Evolutionary conservation across 2,329 filamentous ascomycete genomes (phyloP).

Genomic region (Cercospora citrullina): DNA sequence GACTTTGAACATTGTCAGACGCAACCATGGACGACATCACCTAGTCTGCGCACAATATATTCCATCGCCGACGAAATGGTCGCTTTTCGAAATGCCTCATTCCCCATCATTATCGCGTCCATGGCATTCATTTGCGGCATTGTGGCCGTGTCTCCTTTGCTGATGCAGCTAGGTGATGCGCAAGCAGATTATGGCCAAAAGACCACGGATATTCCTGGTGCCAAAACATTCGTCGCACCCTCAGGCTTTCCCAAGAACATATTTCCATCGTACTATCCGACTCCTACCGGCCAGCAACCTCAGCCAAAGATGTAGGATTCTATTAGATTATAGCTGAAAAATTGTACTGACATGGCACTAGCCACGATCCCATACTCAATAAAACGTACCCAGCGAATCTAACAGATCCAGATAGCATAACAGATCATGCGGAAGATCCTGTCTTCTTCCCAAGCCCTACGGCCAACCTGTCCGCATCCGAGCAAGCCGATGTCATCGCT

Average conservation of each 20-base stretch:
- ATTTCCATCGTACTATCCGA: conserved; percentile 53
- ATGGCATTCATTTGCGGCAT: conserved; percentile 16
- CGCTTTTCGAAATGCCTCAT: not conserved
- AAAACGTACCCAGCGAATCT: conserved; percentile 56
- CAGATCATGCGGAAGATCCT: conserved; percentile 51
- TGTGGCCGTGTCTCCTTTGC: conserved; percentile 19
- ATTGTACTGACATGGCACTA: not conserved
- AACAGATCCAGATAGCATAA: conserved; percentile 56
- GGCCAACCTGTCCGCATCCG: conserved; percentile 46
- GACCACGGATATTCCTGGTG: conserved; percentile 7
- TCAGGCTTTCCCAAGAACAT: conserved; percentile 54
- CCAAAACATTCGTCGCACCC: conserved; percentile 44
- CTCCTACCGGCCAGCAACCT: conserved; percentile 52
- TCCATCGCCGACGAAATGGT: not conserved
- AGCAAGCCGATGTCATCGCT: conserved; percentile 46
- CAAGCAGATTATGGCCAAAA: conserved; percentile 16
- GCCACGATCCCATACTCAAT: conserved; percentile 55
- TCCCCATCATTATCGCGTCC: conserved; percentile 6
- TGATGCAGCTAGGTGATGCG: conserved; percentile 21
- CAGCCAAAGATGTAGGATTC: conserved; percentile 50
- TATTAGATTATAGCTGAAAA: not conserved
- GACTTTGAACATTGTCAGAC: not conserved
- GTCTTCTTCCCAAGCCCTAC: conserved; percentile 52
- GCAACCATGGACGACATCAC: not conserved
- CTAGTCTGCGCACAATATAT: not conserved